Conservation (phyloP, 345 rosid genomes). For the thale cress (Arabidopsis thaliana) region TAIR10.1 NC_003070.9:28813501-28814000, state of each 20-base stretch:
- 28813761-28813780: not conserved
- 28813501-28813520: conserved; percentile 6
- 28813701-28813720: conserved; percentile 73
- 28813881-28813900: conserved; percentile 64
- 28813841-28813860: conserved; percentile 64
- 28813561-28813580: conserved; percentile 72
- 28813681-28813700: conserved; percentile 64
- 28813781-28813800: conserved; percentile 61
- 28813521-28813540: not conserved
- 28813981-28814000: conserved; percentile 59
- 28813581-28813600: conserved; percentile 79
- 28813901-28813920: conserved; percentile 62
- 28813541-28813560: not conserved
- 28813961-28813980: conserved; percentile 72
- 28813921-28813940: conserved; percentile 61
- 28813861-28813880: conserved; percentile 70
- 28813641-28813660: conserved; percentile 56
- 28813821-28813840: conserved; percentile 70
- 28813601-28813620: conserved; percentile 61
- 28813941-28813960: conserved; percentile 63
- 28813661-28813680: conserved; percentile 68
- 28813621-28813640: conserved; percentile 56
- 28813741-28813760: not conserved
- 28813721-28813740: not conserved
- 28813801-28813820: conserved; percentile 59